phyloP scores from a whole-genome alignment of 2,329 filamentous ascomycete genomes.

The Aotearoamyces nothofagi region DNA sequence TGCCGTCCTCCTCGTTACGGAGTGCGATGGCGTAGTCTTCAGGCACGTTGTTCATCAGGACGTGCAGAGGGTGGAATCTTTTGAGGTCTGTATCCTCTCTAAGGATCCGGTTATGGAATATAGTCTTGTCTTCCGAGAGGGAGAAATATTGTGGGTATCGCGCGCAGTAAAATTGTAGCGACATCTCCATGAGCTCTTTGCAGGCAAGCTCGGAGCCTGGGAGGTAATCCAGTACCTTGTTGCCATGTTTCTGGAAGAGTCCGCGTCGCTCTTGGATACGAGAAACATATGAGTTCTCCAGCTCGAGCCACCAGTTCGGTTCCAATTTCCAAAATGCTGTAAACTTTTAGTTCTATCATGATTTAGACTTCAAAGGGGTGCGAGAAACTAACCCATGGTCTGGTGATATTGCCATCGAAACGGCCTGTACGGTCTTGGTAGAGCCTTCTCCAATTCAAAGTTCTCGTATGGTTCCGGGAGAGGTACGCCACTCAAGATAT shows the following conservation, averaged over 20 bases:
- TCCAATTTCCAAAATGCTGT: constrained; percentile 66
- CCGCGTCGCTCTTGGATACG: constrained; percentile 54
- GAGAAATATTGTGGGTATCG: constrained; percentile 66
- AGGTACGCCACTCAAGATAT: constrained; percentile 58
- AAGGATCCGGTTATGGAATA: constrained; percentile 57
- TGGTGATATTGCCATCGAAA: constrained; percentile 79
- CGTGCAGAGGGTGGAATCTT: constrained; percentile 46
- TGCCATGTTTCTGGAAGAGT: constrained; percentile 48
- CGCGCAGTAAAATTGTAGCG: constrained; percentile 60
- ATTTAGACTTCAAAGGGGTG: no score
- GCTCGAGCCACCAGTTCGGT: constrained; percentile 76
- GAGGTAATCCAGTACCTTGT: constrained; percentile 47
- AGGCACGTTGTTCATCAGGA: constrained; percentile 64
- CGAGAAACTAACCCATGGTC: constrained; percentile 60
- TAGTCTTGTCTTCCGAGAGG: constrained; percentile 33
- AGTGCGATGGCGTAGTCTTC: constrained; percentile 74
- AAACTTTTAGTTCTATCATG: no score
- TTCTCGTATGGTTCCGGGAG: constrained; percentile 44
- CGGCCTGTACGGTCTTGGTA: constrained; percentile 63
- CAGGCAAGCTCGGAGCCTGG: constrained; percentile 66
- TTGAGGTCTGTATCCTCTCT: constrained; percentile 44
- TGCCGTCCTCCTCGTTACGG: constrained; percentile 53
- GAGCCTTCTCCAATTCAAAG: constrained; percentile 55
- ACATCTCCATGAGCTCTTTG: constrained; percentile 82
- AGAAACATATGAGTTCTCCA: constrained; percentile 56